Evolutionary conservation across 352 stramenopile genomes (phyloP).

Genomic region (Phytophthora hybrid): DNA sequence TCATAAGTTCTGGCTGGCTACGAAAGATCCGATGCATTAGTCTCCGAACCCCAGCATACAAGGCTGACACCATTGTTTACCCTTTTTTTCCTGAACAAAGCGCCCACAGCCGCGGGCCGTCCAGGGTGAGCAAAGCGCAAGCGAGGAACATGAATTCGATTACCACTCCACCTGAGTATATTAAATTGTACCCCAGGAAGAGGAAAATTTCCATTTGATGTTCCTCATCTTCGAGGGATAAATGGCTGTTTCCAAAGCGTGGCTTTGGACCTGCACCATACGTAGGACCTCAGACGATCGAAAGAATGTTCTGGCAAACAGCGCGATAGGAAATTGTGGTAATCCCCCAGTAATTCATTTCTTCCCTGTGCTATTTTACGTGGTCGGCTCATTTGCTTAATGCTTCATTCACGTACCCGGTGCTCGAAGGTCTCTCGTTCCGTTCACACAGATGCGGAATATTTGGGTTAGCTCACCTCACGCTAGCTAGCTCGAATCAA

Average conservation of each 20-base stretch:
- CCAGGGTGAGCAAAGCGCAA: constrained; percentile 9
- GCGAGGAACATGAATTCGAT: constrained; percentile 38
- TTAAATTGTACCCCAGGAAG: background rate
- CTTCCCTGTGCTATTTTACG: too few relatives aligned
- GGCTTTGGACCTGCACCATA: constrained; percentile 8
- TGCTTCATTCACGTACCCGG: too few relatives aligned
- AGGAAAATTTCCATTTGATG: too few relatives aligned
- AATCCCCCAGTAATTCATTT: background rate
- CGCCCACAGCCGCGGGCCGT: background rate
- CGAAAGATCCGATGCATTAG: background rate
- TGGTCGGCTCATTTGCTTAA: too few relatives aligned
- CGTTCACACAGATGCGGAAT: too few relatives aligned
- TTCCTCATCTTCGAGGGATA: background rate
- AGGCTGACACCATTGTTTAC: background rate
- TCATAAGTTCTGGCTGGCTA: constrained; percentile 24
- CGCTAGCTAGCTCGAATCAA: too few relatives aligned
- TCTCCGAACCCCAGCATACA: constrained; percentile 2
- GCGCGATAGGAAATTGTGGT: constrained; percentile 36
- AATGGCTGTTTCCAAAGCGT: constrained; percentile 21
- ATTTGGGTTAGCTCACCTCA: too few relatives aligned
- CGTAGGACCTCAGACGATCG: constrained; percentile 17
- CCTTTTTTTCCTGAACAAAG: background rate
- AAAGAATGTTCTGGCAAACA: constrained; percentile 32
- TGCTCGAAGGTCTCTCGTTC: too few relatives aligned
- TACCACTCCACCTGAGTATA: constrained; percentile 17